Evolutionary conservation across 441 rosid genomes (phyloP).

Genomic region (Gossypium laxum): DNA sequence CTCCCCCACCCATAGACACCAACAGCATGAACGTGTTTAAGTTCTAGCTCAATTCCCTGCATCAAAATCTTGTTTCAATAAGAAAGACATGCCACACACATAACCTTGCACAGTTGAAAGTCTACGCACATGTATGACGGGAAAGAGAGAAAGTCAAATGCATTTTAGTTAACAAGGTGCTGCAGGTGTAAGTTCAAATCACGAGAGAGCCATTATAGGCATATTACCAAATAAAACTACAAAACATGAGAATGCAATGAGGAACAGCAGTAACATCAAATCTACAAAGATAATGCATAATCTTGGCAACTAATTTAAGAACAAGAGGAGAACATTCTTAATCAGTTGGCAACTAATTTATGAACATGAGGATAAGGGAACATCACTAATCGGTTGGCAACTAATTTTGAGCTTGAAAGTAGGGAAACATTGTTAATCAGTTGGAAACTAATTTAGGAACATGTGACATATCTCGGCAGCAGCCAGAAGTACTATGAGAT

Average conservation of each 20-base stretch:
- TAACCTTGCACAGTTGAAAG: not conserved
- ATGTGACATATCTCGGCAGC: not conserved
- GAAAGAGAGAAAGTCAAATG: not conserved
- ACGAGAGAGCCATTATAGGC: not conserved
- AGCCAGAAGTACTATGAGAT: not conserved
- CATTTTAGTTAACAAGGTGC: not conserved
- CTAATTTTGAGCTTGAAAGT: not conserved
- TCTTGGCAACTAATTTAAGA: not conserved
- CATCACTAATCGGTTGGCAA: not conserved
- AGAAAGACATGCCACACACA: not conserved
- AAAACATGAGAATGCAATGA: not conserved
- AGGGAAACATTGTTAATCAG: not conserved
- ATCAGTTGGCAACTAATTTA: not conserved
- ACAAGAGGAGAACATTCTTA: not conserved
- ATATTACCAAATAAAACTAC: not conserved
- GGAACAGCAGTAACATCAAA: not conserved
- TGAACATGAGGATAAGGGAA: not conserved
- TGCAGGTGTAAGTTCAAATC: not conserved
- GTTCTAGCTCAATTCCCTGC: conserved; percentile 91
- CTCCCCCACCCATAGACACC: conserved; percentile 89
- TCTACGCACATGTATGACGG: not conserved
- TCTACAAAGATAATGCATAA: not conserved
- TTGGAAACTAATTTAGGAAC: not conserved
- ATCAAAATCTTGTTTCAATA: conserved; percentile 25
- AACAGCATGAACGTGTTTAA: conserved; percentile 81